These are phyloP conservation scores for Saitozyma podzolica DNA, from an alignment of 768 basidiomycete genomes.

Conservation along the genomic window DNA sequence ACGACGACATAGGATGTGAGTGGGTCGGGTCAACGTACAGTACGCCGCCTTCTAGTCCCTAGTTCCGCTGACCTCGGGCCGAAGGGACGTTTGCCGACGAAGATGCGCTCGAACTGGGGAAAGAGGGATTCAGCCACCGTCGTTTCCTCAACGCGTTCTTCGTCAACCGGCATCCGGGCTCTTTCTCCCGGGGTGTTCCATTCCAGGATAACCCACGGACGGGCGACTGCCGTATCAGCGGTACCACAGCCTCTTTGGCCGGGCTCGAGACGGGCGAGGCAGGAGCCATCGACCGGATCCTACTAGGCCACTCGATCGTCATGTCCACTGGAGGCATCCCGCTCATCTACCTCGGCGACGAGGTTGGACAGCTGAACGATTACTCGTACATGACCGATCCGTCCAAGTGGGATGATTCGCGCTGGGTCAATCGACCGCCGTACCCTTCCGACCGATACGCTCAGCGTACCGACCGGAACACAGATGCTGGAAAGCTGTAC, in stretches of 20 bases:
- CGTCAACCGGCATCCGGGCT: slow-evolving; percentile 14
- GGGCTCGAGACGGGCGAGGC: slow-evolving; percentile 12
- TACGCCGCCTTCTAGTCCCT: neutral
- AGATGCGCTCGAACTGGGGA: slow-evolving; percentile 13
- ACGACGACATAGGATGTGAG: slow-evolving; percentile 16
- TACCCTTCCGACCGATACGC: slow-evolving; percentile 9
- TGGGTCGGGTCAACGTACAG: neutral
- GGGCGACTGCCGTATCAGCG: slow-evolving; percentile 15
- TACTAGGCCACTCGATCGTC: slow-evolving; percentile 10
- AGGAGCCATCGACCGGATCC: slow-evolving; percentile 14
- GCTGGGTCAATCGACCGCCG: slow-evolving; percentile 11
- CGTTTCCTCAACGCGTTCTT: slow-evolving; percentile 18
- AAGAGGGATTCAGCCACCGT: slow-evolving; percentile 11
- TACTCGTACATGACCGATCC: slow-evolving; percentile 14
- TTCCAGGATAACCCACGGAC: slow-evolving; percentile 16
- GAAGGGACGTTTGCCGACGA: slow-evolving; percentile 15
- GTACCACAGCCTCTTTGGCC: slow-evolving; percentile 11
- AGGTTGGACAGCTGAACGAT: slow-evolving; percentile 15
- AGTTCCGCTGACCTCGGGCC: neutral
- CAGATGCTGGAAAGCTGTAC: slow-evolving; percentile 6
- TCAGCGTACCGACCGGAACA: slow-evolving; percentile 1
- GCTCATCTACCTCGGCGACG: slow-evolving; percentile 15
- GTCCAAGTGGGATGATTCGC: slow-evolving; percentile 9
- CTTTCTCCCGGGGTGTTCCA: slow-evolving; percentile 14
- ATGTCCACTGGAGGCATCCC: slow-evolving; percentile 15